Evolutionary conservation across 2,329 filamentous ascomycete genomes (phyloP).

Genomic region (Neurospora sp.): DNA sequence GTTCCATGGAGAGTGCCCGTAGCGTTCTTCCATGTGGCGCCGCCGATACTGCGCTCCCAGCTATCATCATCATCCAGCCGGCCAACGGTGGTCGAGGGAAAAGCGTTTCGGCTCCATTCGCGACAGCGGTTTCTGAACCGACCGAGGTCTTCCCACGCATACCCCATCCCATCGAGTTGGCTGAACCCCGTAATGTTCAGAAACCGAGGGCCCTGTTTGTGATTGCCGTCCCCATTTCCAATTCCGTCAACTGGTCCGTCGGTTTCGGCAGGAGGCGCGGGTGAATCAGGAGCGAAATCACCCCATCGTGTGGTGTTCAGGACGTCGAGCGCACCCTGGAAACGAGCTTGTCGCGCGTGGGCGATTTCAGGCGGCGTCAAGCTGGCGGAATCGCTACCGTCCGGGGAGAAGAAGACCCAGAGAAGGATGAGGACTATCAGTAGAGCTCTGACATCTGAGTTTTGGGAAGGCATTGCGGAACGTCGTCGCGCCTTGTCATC

Average conservation of each 20-base stretch:
- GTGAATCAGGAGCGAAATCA: conserved; percentile 41
- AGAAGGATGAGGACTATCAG: conserved; percentile 34
- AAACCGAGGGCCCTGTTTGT: conserved; percentile 28
- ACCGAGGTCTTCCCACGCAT: conserved; percentile 66
- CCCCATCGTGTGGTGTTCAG: conserved; percentile 50
- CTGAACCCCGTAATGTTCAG: conserved; percentile 72
- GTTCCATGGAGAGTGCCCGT: conserved; percentile 68
- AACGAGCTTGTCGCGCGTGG: conserved; percentile 38
- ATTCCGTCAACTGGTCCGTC: neutral
- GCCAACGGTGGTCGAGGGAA: conserved; percentile 18
- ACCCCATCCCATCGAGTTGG: conserved; percentile 49
- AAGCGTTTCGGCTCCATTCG: conserved; percentile 47
- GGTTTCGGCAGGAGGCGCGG: conserved; percentile 6
- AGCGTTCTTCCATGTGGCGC: conserved; percentile 61
- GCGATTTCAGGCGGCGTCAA: conserved; percentile 32
- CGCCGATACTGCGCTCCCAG: conserved; percentile 17
- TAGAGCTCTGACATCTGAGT: conserved; percentile 35
- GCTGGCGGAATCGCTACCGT: conserved; percentile 31
- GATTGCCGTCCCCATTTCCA: conserved; percentile 14
- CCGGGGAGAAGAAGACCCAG: conserved; percentile 33
- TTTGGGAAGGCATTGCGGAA: conserved; percentile 25
- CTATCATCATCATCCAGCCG: conserved; percentile 10
- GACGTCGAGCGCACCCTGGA: conserved; percentile 40
- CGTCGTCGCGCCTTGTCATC: neutral
- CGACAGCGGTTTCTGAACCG: conserved; percentile 56